These are phyloP conservation scores for Prunus yedoensis DNA, from an alignment of 331 rosid genomes.

Conservation along the genomic window DNA sequence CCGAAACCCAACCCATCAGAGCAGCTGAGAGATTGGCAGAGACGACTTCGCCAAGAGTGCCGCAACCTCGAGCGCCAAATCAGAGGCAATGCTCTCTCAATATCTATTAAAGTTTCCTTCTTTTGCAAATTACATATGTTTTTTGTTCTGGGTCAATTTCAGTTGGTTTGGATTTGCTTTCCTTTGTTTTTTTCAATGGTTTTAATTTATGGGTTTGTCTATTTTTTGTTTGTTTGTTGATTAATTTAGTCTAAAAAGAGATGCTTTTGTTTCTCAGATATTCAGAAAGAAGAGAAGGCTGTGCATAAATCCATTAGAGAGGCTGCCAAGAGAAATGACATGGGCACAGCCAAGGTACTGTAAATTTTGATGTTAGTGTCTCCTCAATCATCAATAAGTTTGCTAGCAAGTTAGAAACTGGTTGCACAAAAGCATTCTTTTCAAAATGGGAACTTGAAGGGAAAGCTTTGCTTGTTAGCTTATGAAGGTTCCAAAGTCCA, in stretches of 20 bases:
- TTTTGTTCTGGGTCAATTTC: slow-evolving; percentile 8
- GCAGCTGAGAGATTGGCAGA: slow-evolving; percentile 73
- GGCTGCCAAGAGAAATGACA: slow-evolving; percentile 89
- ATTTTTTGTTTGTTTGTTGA: background rate
- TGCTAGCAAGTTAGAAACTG: slow-evolving; percentile 5
- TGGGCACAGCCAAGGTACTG: slow-evolving; percentile 78
- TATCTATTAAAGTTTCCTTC: background rate
- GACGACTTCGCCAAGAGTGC: slow-evolving; percentile 76
- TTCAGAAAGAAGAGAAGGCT: slow-evolving; percentile 72
- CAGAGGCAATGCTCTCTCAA: slow-evolving; percentile 42
- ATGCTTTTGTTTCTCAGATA: slow-evolving; percentile 42
- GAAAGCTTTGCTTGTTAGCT: background rate
- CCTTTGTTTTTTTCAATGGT: background rate
- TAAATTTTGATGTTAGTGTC: background rate
- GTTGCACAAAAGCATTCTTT: background rate
- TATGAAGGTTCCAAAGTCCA: background rate
- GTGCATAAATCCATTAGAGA: slow-evolving; percentile 74
- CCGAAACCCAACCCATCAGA: slow-evolving; percentile 71
- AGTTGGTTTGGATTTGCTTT: background rate
- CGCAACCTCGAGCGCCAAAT: slow-evolving; percentile 84
- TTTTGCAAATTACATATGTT: background rate
- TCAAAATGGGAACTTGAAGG: background rate
- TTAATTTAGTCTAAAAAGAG: background rate
- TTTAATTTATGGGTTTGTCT: background rate
- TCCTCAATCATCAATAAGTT: background rate